These are phyloP conservation scores for Eimeria falciformis DNA, from an alignment of 169 alveolate species.

Conservation along the genomic window DNA sequence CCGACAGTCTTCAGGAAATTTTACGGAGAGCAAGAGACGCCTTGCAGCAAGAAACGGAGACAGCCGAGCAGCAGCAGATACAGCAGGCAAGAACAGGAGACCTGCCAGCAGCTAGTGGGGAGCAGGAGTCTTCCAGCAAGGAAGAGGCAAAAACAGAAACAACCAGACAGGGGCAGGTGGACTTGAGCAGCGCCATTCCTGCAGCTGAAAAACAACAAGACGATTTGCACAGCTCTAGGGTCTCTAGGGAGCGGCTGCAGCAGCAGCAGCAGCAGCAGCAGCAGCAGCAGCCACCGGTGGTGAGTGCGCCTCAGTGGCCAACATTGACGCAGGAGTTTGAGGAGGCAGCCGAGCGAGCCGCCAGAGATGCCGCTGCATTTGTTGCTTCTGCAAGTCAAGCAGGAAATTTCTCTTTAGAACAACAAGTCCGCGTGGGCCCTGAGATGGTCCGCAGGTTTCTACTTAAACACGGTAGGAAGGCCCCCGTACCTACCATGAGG, in stretches of 20 bases:
- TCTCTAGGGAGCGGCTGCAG: background rate
- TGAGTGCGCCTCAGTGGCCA: background rate
- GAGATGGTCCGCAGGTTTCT: background rate
- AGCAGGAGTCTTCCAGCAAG: no score
- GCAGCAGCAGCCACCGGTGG: background rate
- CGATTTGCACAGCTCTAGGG: no score
- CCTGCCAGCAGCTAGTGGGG: no score
- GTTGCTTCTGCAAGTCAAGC: background rate
- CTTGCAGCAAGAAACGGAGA: background rate
- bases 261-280: slow-evolving; percentile 22
- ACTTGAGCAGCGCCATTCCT: no score
- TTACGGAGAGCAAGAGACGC: background rate
- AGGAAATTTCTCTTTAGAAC: background rate
- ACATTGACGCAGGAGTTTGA: background rate
- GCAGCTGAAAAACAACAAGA: no score
- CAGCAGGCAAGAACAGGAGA: background rate
- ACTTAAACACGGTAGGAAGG: slow-evolving; percentile 19
- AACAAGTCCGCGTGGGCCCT: background rate
- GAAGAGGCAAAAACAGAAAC: no score
- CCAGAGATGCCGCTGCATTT: slow-evolving; percentile 13
- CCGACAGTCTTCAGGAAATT: background rate
- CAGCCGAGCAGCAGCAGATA: background rate
- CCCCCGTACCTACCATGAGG: background rate
- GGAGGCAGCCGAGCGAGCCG: slow-evolving; percentile 20
- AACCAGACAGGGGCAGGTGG: no score